phyloP scores from a whole-genome alignment of 306 rosid genomes.

The Myrica gale region DNA sequence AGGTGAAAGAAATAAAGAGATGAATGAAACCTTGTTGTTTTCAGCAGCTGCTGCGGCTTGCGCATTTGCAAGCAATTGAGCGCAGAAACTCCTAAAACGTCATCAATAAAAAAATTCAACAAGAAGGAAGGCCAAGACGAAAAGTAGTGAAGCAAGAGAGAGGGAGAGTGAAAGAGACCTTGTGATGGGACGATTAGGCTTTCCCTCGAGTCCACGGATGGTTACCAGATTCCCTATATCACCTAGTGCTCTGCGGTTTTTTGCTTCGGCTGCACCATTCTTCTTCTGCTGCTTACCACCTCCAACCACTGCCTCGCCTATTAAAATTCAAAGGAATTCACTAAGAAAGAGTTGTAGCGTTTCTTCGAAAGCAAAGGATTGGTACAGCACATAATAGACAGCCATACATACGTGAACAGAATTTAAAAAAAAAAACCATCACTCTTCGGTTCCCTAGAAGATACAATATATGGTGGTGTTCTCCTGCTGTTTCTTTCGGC shows the following conservation, averaged over 20 bases:
- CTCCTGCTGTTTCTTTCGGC: not conserved
- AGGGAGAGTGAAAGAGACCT: conserved; percentile 38
- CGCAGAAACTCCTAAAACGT: conserved; percentile 67
- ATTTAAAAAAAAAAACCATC: not conserved
- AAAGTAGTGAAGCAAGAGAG: not conserved
- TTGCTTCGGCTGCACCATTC: conserved; percentile 50
- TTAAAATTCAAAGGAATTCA: not conserved
- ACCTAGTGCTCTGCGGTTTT: conserved; percentile 60
- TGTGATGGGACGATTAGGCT: conserved; percentile 83
- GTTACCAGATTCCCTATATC: conserved; percentile 75
- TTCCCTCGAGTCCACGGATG: conserved; percentile 47
- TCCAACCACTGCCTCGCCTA: conserved; percentile 58
- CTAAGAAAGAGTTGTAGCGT: too few species aligned
- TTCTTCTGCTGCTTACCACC: conserved; percentile 61
- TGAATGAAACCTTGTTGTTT: conserved; percentile 51
- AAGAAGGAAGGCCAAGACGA: not conserved
- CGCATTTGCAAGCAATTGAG: conserved; percentile 83
- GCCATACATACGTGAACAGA: not conserved
- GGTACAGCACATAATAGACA: not conserved
- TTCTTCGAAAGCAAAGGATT: too few species aligned
- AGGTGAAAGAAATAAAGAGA: not conserved
- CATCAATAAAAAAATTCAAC: conserved; percentile 21
- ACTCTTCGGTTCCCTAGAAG: not conserved
- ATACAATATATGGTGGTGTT: not conserved
- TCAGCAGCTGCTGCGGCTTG: conserved; percentile 67